These are phyloP conservation scores for Phytopythium kandeliae DNA, from an alignment of 352 stramenopile species.

Conservation along the genomic window DNA sequence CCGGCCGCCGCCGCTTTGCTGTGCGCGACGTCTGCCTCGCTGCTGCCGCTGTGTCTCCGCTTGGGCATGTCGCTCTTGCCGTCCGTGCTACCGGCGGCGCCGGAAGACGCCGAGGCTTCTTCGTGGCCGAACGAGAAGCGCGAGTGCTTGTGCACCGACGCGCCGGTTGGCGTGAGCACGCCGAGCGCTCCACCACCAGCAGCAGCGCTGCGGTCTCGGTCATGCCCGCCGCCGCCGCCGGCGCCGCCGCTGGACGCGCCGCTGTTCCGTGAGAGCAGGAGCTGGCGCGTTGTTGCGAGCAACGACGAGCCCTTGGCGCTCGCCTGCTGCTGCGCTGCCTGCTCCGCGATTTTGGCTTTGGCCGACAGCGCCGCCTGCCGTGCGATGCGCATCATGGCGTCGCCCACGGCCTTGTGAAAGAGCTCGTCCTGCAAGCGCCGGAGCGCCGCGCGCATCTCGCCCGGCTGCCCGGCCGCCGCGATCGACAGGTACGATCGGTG, in stretches of 20 bases:
- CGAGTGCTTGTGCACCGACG: slow-evolving; percentile 47
- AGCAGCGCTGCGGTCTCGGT: slow-evolving; percentile 20
- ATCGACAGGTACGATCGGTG: slow-evolving; percentile 47
- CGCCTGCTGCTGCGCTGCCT: slow-evolving; percentile 65
- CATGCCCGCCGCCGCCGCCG: slow-evolving; percentile 19
- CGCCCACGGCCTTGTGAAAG: slow-evolving; percentile 68
- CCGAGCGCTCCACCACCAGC: slow-evolving; percentile 15
- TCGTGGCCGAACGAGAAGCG: slow-evolving; percentile 35
- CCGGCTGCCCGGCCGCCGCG: slow-evolving; percentile 37
- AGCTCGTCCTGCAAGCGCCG: slow-evolving; percentile 53
- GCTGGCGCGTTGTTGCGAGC: slow-evolving; percentile 65
- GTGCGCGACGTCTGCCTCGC: slow-evolving; percentile 28
- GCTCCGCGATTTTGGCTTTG: slow-evolving; percentile 78
- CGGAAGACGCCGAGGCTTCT: slow-evolving; percentile 8
- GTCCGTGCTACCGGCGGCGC: slow-evolving; percentile 24
- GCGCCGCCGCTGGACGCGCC: slow-evolving; percentile 12
- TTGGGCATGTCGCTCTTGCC: slow-evolving; percentile 22
- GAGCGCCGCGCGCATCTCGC: slow-evolving; percentile 51
- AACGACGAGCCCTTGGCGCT: slow-evolving; percentile 50
- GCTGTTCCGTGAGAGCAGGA: slow-evolving; percentile 35
- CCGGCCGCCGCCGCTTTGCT: not conserved
- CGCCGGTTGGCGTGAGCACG: slow-evolving; percentile 47
- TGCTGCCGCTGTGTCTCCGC: slow-evolving; percentile 31
- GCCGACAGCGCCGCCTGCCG: slow-evolving; percentile 72
- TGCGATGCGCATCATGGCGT: slow-evolving; percentile 80